Evolutionary conservation across 805 yeast genomes (phyloP).

Genomic region (Ogataea degrootiae): DNA sequence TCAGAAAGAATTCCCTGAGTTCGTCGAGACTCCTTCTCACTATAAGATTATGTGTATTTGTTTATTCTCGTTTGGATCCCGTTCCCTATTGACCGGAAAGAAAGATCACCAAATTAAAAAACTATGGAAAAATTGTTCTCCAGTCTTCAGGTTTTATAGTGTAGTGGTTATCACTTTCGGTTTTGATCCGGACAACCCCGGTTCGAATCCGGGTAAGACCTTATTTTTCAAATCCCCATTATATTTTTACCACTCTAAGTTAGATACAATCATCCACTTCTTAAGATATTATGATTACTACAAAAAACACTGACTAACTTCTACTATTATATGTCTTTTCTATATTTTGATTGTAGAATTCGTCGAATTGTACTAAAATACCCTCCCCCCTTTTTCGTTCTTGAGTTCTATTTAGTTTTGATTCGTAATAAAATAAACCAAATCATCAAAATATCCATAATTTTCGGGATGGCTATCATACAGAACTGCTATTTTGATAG

Average conservation of each 20-base stretch:
- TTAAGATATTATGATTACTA: not conserved
- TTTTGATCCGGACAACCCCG: conserved; percentile 80
- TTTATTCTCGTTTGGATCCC: too few relatives aligned
- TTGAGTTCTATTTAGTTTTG: not conserved
- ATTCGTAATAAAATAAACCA: conserved; percentile 13
- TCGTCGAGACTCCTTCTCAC: too few relatives aligned
- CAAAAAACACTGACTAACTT: too few relatives aligned
- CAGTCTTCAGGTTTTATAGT: conserved; percentile 42
- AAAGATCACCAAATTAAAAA: not conserved
- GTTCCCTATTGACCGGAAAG: not conserved
- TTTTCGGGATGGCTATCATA: conserved; percentile 13
- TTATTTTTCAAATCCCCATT: conserved; percentile 21
- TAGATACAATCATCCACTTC: too few relatives aligned
- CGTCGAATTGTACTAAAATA: not conserved
- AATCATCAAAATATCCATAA: conserved; percentile 29
- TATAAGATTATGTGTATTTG: too few relatives aligned
- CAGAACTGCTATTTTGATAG: conserved; percentile 30
- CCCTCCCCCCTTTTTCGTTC: not conserved
- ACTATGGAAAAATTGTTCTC: too few relatives aligned
- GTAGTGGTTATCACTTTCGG: conserved; percentile 81
- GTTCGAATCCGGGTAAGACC: conserved; percentile 86
- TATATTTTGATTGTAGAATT: not conserved
- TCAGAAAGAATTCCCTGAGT: too few relatives aligned
- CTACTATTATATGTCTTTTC: too few relatives aligned
- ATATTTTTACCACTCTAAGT: not conserved